phyloP scores from a whole-genome alignment of 345 rosid species.

The Crucihimalaya himalaica region DNA sequence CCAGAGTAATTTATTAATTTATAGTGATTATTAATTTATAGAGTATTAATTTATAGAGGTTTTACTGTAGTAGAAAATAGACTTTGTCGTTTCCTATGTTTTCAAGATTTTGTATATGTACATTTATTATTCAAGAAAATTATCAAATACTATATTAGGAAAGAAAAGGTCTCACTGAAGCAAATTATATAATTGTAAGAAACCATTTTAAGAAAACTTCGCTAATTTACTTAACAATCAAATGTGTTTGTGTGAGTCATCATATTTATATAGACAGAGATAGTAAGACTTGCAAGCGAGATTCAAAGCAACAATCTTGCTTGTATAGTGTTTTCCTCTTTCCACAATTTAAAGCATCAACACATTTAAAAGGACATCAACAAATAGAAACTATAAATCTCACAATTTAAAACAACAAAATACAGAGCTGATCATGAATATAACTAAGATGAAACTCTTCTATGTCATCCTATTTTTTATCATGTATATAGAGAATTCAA shows the following conservation, averaged over 20 bases:
- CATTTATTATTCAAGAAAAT: not conserved
- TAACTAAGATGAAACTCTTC: slow-evolving; percentile 22
- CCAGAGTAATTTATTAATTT: too few species aligned
- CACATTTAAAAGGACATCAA: not conserved
- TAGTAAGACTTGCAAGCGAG: slow-evolving; percentile 35
- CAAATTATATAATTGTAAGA: not conserved
- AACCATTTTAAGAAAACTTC: not conserved
- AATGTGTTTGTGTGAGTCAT: not conserved
- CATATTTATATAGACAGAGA: not conserved
- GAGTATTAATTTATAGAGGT: too few species aligned
- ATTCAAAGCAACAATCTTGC: slow-evolving; percentile 36
- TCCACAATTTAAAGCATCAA: slow-evolving; percentile 35
- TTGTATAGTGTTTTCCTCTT: slow-evolving; percentile 33
- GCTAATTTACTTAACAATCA: not conserved
- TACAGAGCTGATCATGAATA: not conserved
- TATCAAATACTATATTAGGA: too few species aligned
- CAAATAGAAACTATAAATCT: slow-evolving; percentile 13
- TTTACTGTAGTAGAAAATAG: not conserved
- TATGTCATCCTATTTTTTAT: slow-evolving; percentile 1
- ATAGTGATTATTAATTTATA: too few species aligned
- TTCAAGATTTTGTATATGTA: not conserved
- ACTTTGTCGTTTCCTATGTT: not conserved
- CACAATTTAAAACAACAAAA: not conserved
- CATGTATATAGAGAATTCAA: slow-evolving; percentile 11
- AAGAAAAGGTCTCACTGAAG: not conserved